Percentiles rank a stretch among this genome's conserved stretches.
These are phyloP conservation scores for Euryodendron excelsum DNA, from an alignment of 148 eudicot genomes.

Conservation along the genomic window DNA sequence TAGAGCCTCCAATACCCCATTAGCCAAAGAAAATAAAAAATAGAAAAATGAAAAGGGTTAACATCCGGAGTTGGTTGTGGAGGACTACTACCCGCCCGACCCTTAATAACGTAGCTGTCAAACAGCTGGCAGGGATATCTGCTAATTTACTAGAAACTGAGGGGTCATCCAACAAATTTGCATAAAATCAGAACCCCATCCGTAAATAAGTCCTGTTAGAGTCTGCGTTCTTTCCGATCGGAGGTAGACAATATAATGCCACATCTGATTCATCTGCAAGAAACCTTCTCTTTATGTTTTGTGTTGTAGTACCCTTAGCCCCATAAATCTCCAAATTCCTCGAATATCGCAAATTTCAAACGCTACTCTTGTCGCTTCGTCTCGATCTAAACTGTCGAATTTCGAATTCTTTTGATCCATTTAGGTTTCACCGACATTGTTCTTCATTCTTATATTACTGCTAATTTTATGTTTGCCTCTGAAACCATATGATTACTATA, in stretches of 20 bases:
- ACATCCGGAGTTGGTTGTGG: no score
- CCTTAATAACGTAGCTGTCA: no score
- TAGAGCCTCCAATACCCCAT: no score
- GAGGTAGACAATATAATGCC: background rate
- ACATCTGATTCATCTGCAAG: background rate
- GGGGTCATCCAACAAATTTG: background rate
- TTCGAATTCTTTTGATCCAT: background rate
- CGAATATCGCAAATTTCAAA: background rate
- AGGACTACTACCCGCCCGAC: no score
- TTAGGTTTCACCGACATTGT: background rate
- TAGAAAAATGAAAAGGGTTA: no score
- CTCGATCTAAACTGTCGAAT: constrained; percentile 7
- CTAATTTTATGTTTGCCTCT: background rate
- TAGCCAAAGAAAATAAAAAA: no score
- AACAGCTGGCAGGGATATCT: background rate
- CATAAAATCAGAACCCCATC: background rate
- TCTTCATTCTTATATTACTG: background rate
- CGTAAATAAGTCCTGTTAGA: background rate
- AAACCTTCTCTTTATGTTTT: background rate
- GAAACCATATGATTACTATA: background rate
- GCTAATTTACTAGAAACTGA: background rate
- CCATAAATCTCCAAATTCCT: background rate
- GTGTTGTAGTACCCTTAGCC: background rate
- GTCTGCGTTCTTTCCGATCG: background rate
- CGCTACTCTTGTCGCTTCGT: background rate